Conservation (phyloP, 176 grass and related monocot genomes). For the Oryza coarctata region DNA sequence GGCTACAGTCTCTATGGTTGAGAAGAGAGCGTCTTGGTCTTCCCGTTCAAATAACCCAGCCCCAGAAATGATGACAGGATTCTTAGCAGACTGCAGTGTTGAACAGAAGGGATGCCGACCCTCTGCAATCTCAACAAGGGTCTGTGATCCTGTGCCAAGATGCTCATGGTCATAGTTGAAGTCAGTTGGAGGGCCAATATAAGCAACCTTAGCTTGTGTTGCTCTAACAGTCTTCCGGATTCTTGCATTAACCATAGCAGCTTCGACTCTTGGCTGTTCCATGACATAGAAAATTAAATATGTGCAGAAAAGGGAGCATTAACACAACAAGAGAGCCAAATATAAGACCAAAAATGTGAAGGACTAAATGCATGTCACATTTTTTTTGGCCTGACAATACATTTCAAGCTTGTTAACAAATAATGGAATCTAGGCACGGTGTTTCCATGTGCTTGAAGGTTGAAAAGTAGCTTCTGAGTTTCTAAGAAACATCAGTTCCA, state of each 20-base stretch:
- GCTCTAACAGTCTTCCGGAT: constrained; percentile 83
- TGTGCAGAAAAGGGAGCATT: neutral
- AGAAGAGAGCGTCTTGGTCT: constrained; percentile 77
- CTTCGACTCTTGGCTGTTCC: constrained; percentile 91
- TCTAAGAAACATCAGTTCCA: constrained; percentile 11
- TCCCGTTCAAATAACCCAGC: constrained; percentile 79
- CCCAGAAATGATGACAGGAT: constrained; percentile 89
- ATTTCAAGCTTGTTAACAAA: neutral
- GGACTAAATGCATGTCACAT: neutral
- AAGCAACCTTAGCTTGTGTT: constrained; percentile 86
- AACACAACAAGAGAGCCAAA: neutral
- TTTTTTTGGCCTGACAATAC: neutral
- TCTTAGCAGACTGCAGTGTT: constrained; percentile 71
- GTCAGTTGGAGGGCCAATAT: constrained; percentile 83
- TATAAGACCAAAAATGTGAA: neutral
- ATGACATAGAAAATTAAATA: neutral
- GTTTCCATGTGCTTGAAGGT: neutral
- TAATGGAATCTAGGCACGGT: neutral
- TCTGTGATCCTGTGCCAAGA: constrained; percentile 76
- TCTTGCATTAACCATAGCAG: constrained; percentile 94
- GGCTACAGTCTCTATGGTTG: constrained; percentile 65
- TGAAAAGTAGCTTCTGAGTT: neutral
- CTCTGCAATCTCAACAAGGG: constrained; percentile 79
- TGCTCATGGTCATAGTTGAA: constrained; percentile 93
- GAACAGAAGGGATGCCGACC: constrained; percentile 81